Base-by-base conservation (phyloP, 2,329 filamentous ascomycete genomes). In the Alternaria sp. region DNA sequence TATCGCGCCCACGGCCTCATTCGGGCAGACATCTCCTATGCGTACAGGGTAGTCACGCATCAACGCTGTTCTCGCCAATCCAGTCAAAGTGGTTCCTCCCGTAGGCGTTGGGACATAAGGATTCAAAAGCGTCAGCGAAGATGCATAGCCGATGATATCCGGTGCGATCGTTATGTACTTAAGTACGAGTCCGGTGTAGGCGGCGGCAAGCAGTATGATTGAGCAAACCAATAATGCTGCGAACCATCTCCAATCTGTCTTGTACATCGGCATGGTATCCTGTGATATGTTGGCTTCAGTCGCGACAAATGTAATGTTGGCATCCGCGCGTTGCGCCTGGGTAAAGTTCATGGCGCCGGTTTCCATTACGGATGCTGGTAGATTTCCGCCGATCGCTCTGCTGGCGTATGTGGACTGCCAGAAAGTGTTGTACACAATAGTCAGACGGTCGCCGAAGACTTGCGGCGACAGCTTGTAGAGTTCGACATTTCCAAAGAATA, bases 21-120 rank as follows among this genome's bases (percentile, higher is more conserved):
- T 66, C 7, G 65, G 47, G 54, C 74, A 75, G 0, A 78, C 74
- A 57, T 78, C 74, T 12, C 72, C 74, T 54, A 78, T 74, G 25
- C 68, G 65, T 2, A 77, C 60, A 1, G 62, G 70, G 43, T 75
- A 36, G 45, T 76, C 63, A 17, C 70, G 69, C 40, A 78, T 45
- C 30, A 78, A 26, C 5, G 68, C 68, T 28, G 57, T 9, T 67
- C 62, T 50, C 70, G 63, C 59, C 75, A 77, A 2, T 12, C 59
- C 54, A 28, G 32, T n/a, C 21, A 62, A 40, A 3, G 54, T 62
- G 12, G 54, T 54, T 28, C 59, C 59, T n/a, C 59, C 54, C 4
- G 59, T 62, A 8, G 59, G 59, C 5, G 40, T 58, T 5, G 47
- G 59, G 8, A 58, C 15, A 15, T 62, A 62, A 10, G 59, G 59